phyloP scores from a whole-genome alignment of 1,284 basidiomycete genomes.

The Ustilago bromivora region DNA sequence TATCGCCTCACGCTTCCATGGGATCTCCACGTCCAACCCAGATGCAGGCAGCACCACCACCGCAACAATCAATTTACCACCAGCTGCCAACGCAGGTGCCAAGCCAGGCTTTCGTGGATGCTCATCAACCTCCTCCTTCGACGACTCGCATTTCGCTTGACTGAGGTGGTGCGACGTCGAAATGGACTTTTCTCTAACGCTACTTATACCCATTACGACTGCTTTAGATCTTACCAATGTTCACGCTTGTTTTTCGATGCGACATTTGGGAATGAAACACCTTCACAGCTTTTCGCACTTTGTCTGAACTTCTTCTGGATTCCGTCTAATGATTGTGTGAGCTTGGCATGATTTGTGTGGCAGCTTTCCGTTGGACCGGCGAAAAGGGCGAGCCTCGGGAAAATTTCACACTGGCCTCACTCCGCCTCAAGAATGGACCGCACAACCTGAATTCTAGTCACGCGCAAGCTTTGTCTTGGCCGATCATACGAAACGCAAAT shows the following conservation, averaged over 20 bases:
- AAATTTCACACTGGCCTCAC: no score
- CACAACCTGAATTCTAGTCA: not conserved
- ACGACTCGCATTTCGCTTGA: slow-evolving; percentile 35
- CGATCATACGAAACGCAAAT: slow-evolving; percentile 1
- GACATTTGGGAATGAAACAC: not conserved
- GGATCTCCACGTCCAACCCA: not conserved
- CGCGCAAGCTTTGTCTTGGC: not conserved
- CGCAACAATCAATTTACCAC: not conserved
- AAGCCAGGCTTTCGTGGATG: slow-evolving; percentile 2
- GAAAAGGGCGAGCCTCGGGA: not conserved
- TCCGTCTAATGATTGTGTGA: not conserved
- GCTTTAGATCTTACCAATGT: not conserved
- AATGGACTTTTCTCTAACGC: not conserved
- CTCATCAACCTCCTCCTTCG: slow-evolving; percentile 21
- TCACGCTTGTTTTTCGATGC: not conserved
- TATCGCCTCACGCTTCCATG: slow-evolving; percentile 1
- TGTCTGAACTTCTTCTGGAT: not conserved
- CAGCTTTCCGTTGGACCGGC: not conserved
- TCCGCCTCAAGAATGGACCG: not conserved
- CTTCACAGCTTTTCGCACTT: slow-evolving; percentile 1
- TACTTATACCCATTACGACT: not conserved
- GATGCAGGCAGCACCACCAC: not conserved
- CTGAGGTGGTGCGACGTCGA: not conserved
- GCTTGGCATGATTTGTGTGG: not conserved
- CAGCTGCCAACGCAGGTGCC: slow-evolving; percentile 6